These are phyloP conservation scores for Anisodus acutangulus DNA, from an alignment of 257 asterid genomes.

Conservation along the genomic window DNA sequence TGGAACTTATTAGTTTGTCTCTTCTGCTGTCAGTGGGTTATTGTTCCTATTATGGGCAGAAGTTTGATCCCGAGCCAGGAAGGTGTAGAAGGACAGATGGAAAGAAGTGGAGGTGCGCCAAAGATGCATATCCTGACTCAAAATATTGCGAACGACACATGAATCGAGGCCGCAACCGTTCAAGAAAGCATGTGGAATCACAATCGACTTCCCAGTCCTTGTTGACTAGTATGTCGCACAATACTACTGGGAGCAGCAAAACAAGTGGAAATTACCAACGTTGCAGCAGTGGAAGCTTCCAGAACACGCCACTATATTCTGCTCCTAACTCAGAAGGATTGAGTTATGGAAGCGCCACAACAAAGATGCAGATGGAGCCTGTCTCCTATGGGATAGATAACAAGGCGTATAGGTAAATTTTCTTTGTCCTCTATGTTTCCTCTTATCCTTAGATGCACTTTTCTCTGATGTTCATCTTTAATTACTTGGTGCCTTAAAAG, in stretches of 20 bases:
- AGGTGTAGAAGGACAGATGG: slow-evolving; percentile 40
- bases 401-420: slow-evolving; percentile 69
- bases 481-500: background rate
- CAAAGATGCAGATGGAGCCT: slow-evolving; percentile 86
- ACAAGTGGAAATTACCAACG: slow-evolving; percentile 51
- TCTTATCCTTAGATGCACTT: background rate
- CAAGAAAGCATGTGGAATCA: slow-evolving; percentile 53
- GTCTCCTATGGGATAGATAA: slow-evolving; percentile 56
- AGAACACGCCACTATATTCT: slow-evolving; percentile 61
- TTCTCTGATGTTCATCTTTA: slow-evolving; percentile 8
- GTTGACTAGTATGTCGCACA: slow-evolving; percentile 64
- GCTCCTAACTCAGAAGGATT: slow-evolving; percentile 58
- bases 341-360: slow-evolving; percentile 58
- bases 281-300: slow-evolving; percentile 63
- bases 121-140: slow-evolving; percentile 39
- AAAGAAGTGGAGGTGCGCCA: slow-evolving; percentile 41
- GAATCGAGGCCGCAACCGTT: slow-evolving; percentile 40
- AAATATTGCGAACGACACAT: slow-evolving; percentile 41
- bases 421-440: background rate
- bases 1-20: background rate
- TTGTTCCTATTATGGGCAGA: slow-evolving; percentile 33
- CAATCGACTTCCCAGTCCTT: slow-evolving; percentile 74
- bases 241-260: slow-evolving; percentile 57
- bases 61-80: slow-evolving; percentile 38
- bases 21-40: slow-evolving; percentile 30